phyloP scores from a whole-genome alignment of 495 filamentous ascomycete genomes.

The Penicillium bovifimosum region DNA sequence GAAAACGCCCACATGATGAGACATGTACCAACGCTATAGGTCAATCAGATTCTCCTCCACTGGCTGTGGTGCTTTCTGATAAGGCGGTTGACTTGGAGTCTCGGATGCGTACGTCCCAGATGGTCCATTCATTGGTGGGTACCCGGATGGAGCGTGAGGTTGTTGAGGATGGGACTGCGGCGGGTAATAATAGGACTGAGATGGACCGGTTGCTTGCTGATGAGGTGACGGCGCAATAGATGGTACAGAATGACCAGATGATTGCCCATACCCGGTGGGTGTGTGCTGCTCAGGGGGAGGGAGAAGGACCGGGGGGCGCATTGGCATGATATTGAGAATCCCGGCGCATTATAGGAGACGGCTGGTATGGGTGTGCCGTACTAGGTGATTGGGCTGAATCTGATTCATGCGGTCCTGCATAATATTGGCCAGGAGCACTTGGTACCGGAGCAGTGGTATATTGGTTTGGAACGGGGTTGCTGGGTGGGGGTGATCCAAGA shows the following conservation, averaged over 20 bases:
- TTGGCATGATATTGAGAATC: conserved; percentile 33
- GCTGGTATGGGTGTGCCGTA: conserved; percentile 24
- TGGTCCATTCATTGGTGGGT: conserved; percentile 32
- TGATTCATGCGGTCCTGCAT: conserved; percentile 25
- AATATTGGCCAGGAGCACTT: conserved; percentile 26
- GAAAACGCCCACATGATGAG: conserved; percentile 5
- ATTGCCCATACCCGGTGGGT: conserved; percentile 24
- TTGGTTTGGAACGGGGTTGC: conserved; percentile 14
- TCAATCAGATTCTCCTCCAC: conserved; percentile 93
- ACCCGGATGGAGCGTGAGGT: conserved; percentile 35
- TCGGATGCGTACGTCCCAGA: conserved; percentile 59
- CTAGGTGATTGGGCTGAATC: conserved; percentile 16
- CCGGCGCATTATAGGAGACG: conserved; percentile 24
- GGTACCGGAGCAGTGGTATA: conserved; percentile 13
- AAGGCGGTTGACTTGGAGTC: conserved; percentile 51
- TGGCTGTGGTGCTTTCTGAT: conserved; percentile 40
- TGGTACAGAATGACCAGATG: conserved; percentile 31
- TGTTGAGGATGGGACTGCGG: conserved; percentile 31
- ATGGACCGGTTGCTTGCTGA: conserved; percentile 25
- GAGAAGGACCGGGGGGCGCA: conserved; percentile 16
- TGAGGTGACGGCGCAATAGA: conserved; percentile 17
- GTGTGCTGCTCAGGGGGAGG: conserved; percentile 25
- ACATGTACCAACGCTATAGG: conserved; percentile 28
- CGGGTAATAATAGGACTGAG: conserved; percentile 39
- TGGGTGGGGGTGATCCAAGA: conserved; percentile 27